A percentile compares a stretch with the other conserved stretches of the same genome.
These are phyloP conservation scores for Pichia cactophila DNA, from an alignment of 1,139 yeast genomes.

Conservation along the genomic window DNA sequence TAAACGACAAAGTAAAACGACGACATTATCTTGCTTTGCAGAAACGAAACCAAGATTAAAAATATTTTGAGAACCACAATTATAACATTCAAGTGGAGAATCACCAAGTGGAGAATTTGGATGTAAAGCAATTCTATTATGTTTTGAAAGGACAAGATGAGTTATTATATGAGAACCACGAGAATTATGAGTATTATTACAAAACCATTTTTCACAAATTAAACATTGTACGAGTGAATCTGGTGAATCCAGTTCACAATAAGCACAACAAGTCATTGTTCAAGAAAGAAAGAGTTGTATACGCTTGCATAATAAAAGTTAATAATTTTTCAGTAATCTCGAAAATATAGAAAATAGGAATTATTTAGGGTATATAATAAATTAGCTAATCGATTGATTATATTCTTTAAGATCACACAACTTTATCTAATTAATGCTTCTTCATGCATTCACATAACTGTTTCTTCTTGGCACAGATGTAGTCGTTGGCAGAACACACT, in stretches of 20 bases:
- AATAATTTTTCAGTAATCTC: too few species aligned
- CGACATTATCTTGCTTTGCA: slow-evolving; percentile 81
- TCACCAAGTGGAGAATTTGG: slow-evolving; percentile 81
- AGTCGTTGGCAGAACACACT: slow-evolving; percentile 23
- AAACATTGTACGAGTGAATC: slow-evolving; percentile 69
- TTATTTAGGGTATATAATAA: too few species aligned
- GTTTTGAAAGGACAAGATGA: slow-evolving; percentile 77
- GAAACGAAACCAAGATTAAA: slow-evolving; percentile 82
- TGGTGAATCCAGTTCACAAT: slow-evolving; percentile 70
- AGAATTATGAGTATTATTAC: slow-evolving; percentile 54
- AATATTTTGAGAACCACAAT: slow-evolving; percentile 78
- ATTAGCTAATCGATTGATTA: too few species aligned
- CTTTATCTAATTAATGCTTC: too few species aligned
- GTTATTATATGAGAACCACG: slow-evolving; percentile 79
- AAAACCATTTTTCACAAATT: slow-evolving; percentile 81
- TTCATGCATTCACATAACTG: not conserved
- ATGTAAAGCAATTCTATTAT: slow-evolving; percentile 67
- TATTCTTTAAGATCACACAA: too few species aligned
- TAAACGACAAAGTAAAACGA: slow-evolving; percentile 77
- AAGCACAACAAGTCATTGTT: slow-evolving; percentile 40
- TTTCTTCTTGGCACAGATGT: slow-evolving; percentile 12
- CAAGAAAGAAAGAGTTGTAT: too few species aligned
- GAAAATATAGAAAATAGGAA: too few species aligned
- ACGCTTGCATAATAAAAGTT: too few species aligned
- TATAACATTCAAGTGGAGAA: slow-evolving; percentile 79